These are phyloP conservation scores for Blastocystis sp. DNA, from an alignment of 352 stramenopile genomes.

Conservation along the genomic window DNA sequence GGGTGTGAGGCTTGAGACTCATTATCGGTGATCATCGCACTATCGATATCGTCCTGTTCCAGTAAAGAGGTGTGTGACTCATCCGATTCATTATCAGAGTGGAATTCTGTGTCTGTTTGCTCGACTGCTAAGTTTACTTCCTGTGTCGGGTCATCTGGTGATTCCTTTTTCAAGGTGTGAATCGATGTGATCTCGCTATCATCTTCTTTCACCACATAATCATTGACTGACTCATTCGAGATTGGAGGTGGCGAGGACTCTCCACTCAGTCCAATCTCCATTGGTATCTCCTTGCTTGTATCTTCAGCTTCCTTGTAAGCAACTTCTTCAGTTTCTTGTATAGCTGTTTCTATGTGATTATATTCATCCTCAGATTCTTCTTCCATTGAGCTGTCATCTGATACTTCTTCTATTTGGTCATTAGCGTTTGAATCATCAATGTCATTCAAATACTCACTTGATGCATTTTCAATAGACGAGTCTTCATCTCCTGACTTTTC, in stretches of 20 bases:
- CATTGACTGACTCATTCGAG: not conserved
- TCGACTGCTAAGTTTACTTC: not conserved
- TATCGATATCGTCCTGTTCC: not conserved
- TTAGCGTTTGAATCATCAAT: not conserved
- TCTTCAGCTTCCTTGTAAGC: not conserved
- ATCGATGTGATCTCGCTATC: not conserved
- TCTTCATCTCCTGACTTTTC: not conserved
- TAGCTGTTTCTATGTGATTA: not conserved
- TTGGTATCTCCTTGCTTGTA: not conserved
- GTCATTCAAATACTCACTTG: not conserved
- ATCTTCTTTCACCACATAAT: not conserved
- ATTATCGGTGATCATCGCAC: not conserved
- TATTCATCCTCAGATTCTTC: not conserved
- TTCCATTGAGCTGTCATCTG: not conserved
- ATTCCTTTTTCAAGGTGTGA: not conserved
- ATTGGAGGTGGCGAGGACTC: not conserved
- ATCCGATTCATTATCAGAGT: not conserved
- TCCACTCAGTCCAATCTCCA: not conserved
- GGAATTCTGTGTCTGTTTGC: not conserved
- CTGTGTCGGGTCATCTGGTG: not conserved
- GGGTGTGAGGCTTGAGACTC: not conserved
- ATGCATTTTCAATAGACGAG: not conserved
- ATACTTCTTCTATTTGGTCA: not conserved
- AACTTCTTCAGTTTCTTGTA: not conserved
- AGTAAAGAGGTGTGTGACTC: not conserved